Evolutionary conservation across 1,139 yeast genomes (phyloP).

Genomic region (Taiozyma sp.): DNA sequence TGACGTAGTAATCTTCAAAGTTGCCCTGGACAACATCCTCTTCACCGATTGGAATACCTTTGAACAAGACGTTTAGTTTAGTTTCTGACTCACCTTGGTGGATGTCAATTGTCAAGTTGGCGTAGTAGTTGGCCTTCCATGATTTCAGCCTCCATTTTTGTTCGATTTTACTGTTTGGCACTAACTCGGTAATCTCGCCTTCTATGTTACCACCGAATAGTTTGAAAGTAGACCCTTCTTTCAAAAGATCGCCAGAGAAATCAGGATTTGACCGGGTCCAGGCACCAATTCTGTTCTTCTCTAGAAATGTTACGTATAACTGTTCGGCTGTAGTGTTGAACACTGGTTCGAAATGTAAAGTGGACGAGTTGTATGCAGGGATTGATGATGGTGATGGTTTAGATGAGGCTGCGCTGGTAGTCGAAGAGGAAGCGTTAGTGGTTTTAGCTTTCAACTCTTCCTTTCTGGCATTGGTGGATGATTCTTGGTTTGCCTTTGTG

Average conservation of each 20-base stretch:
- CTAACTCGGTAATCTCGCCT: slow-evolving; percentile 62
- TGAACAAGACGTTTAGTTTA: slow-evolving; percentile 68
- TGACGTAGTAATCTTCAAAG: slow-evolving; percentile 84
- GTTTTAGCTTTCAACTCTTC: slow-evolving; percentile 8
- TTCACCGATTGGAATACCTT: slow-evolving; percentile 96
- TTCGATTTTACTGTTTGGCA: slow-evolving; percentile 52
- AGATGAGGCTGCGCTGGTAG: slow-evolving; percentile 12
- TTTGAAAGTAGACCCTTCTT: slow-evolving; percentile 58
- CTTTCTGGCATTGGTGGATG: slow-evolving; percentile 13
- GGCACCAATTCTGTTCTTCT: slow-evolving; percentile 73
- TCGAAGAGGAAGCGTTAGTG: slow-evolving; percentile 11
- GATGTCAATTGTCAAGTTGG: slow-evolving; percentile 60
- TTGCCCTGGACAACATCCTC: slow-evolving; percentile 84
- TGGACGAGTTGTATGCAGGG: slow-evolving; percentile 74
- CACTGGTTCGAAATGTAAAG: slow-evolving; percentile 70
- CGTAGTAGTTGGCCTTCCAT: slow-evolving; percentile 84
- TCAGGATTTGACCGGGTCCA: slow-evolving; percentile 80
- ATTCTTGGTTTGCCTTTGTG: slow-evolving; percentile 60
- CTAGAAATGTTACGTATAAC: slow-evolving; percentile 69
- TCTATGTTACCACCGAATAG: slow-evolving; percentile 87
- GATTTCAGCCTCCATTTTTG: slow-evolving; percentile 85
- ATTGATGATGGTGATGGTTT: slow-evolving; percentile 29
- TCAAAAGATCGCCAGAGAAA: slow-evolving; percentile 44
- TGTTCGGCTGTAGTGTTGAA: slow-evolving; percentile 90
- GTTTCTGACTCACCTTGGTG: slow-evolving; percentile 83